A percentile compares a stretch with the other conserved stretches of the same genome.
Evolutionary conservation across 192 early-diverging fungal genomes (phyloP).

Genomic region (Gigaspora rosea): DNA sequence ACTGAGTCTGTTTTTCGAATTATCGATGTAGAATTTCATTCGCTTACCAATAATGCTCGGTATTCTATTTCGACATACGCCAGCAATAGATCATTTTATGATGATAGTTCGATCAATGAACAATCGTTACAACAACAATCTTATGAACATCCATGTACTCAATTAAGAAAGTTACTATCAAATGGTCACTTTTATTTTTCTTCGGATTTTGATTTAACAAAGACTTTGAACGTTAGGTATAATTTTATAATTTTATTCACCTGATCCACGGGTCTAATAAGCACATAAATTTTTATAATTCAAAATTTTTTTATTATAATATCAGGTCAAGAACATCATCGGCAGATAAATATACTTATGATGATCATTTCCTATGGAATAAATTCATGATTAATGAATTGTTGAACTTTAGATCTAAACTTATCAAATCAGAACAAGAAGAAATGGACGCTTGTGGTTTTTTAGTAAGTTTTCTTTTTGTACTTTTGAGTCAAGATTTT

Average conservation of each 20-base stretch:
- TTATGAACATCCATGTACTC: constrained; percentile 68
- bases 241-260: background rate
- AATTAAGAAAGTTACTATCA: constrained; percentile 76
- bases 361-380: constrained; percentile 93
- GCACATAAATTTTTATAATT: background rate
- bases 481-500: background rate
- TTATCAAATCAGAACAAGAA: constrained; percentile 61
- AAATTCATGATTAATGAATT: constrained; percentile 77
- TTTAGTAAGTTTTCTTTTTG: constrained; percentile 50
- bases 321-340: constrained; percentile 41
- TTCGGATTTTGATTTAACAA: constrained; percentile 85
- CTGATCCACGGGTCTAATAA: too few species aligned
- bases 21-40: constrained; percentile 73
- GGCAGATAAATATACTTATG: constrained; percentile 59
- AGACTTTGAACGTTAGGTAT: constrained; percentile 70
- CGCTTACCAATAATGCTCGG: constrained; percentile 70
- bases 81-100: constrained; percentile 43
- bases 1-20: constrained; percentile 73
- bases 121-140: constrained; percentile 46
- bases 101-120: constrained; percentile 39
- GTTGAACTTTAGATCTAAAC: constrained; percentile 77
- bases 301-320: constrained; percentile 38
- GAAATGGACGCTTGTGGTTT: constrained; percentile 75
- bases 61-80: constrained; percentile 56
- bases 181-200: constrained; percentile 94